phyloP scores from a whole-genome alignment of 2,329 filamentous ascomycete genomes.

The Phyllosticta citribraziliensis region DNA sequence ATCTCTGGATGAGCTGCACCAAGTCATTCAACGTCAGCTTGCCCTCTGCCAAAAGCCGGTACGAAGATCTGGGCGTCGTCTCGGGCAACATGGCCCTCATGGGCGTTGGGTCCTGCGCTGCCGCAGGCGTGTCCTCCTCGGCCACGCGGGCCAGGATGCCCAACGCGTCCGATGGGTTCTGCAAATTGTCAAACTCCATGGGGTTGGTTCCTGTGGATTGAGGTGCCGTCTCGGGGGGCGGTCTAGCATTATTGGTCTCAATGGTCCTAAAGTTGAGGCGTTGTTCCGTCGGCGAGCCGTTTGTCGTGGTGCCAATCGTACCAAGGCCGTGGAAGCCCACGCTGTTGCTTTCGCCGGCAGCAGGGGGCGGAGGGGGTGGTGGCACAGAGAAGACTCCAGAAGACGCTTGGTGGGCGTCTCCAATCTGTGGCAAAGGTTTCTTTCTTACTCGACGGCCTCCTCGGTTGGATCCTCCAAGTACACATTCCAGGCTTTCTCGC shows the following conservation, averaged over 20 bases:
- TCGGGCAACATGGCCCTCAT: slow-evolving; percentile 18
- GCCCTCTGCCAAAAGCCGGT: slow-evolving; percentile 32
- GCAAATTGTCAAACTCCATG: slow-evolving; percentile 33
- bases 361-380: slow-evolving; percentile 16
- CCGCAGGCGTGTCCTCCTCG: slow-evolving; percentile 16
- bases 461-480: slow-evolving; percentile 49
- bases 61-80: slow-evolving; percentile 31
- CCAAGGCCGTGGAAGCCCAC: slow-evolving; percentile 26
- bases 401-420: slow-evolving; percentile 17
- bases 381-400: slow-evolving; percentile 12
- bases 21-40: slow-evolving; percentile 37
- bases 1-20: slow-evolving; percentile 46
- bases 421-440: slow-evolving; percentile 28
- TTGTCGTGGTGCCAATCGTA: slow-evolving; percentile 24
- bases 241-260: slow-evolving; percentile 1
- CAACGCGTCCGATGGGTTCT: slow-evolving; percentile 40
- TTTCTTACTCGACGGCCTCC: slow-evolving; percentile 47
- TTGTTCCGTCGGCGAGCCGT: slow-evolving; percentile 1
- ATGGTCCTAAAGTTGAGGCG: slow-evolving; percentile 4
- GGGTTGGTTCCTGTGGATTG: slow-evolving; percentile 1
- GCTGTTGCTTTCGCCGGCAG: slow-evolving; percentile 12
- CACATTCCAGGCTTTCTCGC: slow-evolving; percentile 48
- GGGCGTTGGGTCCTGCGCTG: slow-evolving; percentile 17
- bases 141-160: slow-evolving; percentile 40
- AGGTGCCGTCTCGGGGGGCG: background rate